Percentiles rank a stretch among this genome's conserved stretches.
These are phyloP conservation scores for Ophiocordyceps camponoti-rufipedis DNA, from an alignment of 2,329 filamentous ascomycete species.

Conservation along the genomic window DNA sequence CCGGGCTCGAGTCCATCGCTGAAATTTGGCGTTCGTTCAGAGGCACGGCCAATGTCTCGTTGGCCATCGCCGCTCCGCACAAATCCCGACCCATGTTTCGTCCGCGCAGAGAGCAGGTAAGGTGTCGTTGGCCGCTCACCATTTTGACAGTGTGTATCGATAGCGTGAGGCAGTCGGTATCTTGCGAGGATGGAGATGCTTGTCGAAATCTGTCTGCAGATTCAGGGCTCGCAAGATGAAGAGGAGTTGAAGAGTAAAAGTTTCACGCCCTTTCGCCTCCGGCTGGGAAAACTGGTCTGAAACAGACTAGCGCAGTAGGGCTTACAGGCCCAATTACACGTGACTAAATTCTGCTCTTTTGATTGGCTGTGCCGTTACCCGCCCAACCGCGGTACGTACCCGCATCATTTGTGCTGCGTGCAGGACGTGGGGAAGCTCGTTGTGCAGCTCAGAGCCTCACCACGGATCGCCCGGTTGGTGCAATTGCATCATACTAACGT, in stretches of 20 bases:
- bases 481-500: no score
- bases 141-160: conserved; percentile 44
- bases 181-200: conserved; percentile 29
- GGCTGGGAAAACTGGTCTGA: conserved; percentile 18
- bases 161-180: conserved; percentile 17
- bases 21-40: background rate
- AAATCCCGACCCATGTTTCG: conserved; percentile 5
- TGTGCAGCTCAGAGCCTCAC: conserved; percentile 1
- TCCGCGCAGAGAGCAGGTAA: conserved; percentile 3
- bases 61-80: background rate
- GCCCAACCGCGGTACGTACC: conserved; percentile 1
- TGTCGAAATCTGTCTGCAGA: conserved; percentile 38
- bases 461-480: no score
- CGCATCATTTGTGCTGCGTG: conserved; percentile 2
- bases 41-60: background rate
- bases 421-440: background rate
- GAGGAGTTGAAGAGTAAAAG: conserved; percentile 29
- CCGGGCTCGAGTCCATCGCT: no score
- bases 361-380: conserved; percentile 5
- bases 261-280: conserved; percentile 19
- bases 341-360: conserved; percentile 8
- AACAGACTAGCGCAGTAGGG: conserved; percentile 20
- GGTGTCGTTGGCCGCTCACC: conserved; percentile 32
- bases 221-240: conserved; percentile 32
- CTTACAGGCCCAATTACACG: conserved; percentile 17